Conservation (phyloP, 2,329 filamentous ascomycete species). For the Ascochyta fabae region DNA sequence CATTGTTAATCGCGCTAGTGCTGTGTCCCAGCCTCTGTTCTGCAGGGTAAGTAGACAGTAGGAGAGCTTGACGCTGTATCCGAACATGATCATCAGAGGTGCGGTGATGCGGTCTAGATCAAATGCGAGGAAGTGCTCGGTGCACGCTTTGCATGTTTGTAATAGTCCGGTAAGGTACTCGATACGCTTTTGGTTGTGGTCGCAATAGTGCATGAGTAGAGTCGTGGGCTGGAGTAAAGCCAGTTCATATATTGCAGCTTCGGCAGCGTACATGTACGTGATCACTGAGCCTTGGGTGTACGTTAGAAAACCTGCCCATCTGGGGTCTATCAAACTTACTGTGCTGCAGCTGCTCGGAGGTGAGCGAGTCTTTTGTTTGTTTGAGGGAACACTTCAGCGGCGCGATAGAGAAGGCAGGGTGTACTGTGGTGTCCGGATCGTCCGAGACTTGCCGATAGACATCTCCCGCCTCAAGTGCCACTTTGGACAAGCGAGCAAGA, state of each 20-base stretch:
- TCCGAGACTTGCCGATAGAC: slow-evolving; percentile 30
- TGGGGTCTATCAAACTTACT: slow-evolving; percentile 9
- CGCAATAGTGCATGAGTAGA: slow-evolving; percentile 10
- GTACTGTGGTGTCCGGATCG: slow-evolving; percentile 12
- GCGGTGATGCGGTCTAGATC: slow-evolving; percentile 16
- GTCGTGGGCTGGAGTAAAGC: slow-evolving; percentile 11
- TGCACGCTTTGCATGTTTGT: slow-evolving; percentile 20
- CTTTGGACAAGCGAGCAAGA: slow-evolving; percentile 46
- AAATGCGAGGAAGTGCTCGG: slow-evolving; percentile 15
- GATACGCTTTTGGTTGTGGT: slow-evolving; percentile 20
- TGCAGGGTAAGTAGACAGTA: slow-evolving; percentile 21
- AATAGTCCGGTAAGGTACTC: slow-evolving; percentile 21
- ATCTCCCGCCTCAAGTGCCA: slow-evolving; percentile 30
- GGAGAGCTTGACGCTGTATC: slow-evolving; percentile 20
- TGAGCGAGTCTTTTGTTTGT: slow-evolving; percentile 14
- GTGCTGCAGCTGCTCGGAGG: slow-evolving; percentile 16
- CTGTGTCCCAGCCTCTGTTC: slow-evolving; percentile 23
- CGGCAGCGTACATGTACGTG: slow-evolving; percentile 20
- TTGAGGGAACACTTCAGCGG: slow-evolving; percentile 20
- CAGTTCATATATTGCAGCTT: slow-evolving; percentile 26
- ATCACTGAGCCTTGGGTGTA: slow-evolving; percentile 13
- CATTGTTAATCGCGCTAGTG: slow-evolving; percentile 15
- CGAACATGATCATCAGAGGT: slow-evolving; percentile 21
- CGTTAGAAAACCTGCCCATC: not conserved
- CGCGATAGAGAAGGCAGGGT: slow-evolving; percentile 22